Base-by-base conservation (phyloP, 768 basidiomycete genomes). In the Astraeus odoratus region DNA sequence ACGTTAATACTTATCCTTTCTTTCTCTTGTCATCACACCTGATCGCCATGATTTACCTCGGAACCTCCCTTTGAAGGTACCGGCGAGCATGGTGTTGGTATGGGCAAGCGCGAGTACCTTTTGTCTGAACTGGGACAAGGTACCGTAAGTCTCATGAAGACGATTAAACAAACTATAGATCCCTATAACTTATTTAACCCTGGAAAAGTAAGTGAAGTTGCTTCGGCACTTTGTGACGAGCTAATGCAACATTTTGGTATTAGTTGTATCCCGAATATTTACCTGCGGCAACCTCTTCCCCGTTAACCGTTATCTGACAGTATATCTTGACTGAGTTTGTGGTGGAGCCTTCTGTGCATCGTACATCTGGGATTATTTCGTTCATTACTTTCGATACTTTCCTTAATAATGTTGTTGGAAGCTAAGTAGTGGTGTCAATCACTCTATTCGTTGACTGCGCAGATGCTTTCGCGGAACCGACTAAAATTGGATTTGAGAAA, bases 81-180 rank as follows among this genome's bases (percentile, higher is more conserved):
- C 1, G 67, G 68, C 12, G 73, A 74, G 51, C 73, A 74, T 50
- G 73, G 72, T 4, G 69, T 75, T 16, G 74, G 74, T 3, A 54
- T 69, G 3, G 73, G 71, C 12, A 76, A 76, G 54, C 68, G 70
- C 44, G 66, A 69, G 39, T 78, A 74, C 51, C 65, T 79, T 2
- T 53, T 58, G 16, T 56, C 60, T 8, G 77, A 79, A 50, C 62
- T 79, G 4, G 77, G 77, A 8, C 58, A 54, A 12, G 74, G 70
- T 8, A 79, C 77, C 0, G 68, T 78, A 5, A 59, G 64, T n/a
- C 56, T 77, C 7, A 76, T 79, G 75, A 66, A 70, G 51, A 62
- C 60, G 23, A 66, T 78, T 49, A 79, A 78, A 58, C 44, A 57
- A 19, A 62, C 68, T 2, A 44, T 72, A 9, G 75, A 77, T 47